Percentiles rank a stretch among this genome's conserved stretches.
Evolutionary conservation across 2,329 filamentous ascomycete genomes (phyloP).

Genomic region (Mollisiaceae sp.): DNA sequence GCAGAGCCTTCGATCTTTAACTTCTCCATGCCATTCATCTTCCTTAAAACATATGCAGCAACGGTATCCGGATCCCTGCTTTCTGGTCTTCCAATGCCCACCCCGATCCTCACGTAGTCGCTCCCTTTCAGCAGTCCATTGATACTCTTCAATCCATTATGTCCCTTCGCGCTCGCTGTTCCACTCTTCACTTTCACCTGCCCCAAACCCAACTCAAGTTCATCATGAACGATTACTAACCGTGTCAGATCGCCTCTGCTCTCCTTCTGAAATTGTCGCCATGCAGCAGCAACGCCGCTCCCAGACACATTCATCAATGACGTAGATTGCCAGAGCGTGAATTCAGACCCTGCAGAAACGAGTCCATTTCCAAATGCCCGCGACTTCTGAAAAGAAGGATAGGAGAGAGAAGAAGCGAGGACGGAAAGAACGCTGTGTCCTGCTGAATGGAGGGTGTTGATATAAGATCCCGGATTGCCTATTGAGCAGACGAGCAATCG

Average conservation of each 20-base stretch:
- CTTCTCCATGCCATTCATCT: conserved; percentile 39
- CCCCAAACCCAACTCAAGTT: conserved; percentile 77
- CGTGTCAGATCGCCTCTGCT: conserved; percentile 46
- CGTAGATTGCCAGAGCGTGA: conserved; percentile 75
- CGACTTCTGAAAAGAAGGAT: conserved; percentile 54
- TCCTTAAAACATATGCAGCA: conserved; percentile 73
- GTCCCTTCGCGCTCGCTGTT: conserved; percentile 67
- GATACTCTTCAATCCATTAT: conserved; percentile 77
- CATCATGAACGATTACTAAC: conserved; percentile 86
- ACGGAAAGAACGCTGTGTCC: conserved; percentile 78
- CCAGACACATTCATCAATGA: conserved; percentile 87
- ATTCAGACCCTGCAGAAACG: conserved; percentile 53
- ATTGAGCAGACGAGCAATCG: conserved; percentile 83
- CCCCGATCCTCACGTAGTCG: conserved; percentile 65
- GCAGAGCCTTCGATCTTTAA: conserved; percentile 37
- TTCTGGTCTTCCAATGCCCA: conserved; percentile 86
- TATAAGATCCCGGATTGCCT: conserved; percentile 80
- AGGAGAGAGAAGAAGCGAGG: conserved; percentile 47
- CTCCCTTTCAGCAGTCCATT: conserved; percentile 53
- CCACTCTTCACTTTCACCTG: conserved; percentile 68
- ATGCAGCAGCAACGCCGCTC: conserved; percentile 68
- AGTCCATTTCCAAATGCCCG: conserved; percentile 55
- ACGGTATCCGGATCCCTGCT: conserved; percentile 72
- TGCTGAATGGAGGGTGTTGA: conserved; percentile 82
- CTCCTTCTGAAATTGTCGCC: conserved; percentile 59